Evolutionary conservation across 2,329 filamentous ascomycete species (phyloP), one percentile per base, ranked within the genome.

Genomic region (Hypoxylon sp.): DNA sequence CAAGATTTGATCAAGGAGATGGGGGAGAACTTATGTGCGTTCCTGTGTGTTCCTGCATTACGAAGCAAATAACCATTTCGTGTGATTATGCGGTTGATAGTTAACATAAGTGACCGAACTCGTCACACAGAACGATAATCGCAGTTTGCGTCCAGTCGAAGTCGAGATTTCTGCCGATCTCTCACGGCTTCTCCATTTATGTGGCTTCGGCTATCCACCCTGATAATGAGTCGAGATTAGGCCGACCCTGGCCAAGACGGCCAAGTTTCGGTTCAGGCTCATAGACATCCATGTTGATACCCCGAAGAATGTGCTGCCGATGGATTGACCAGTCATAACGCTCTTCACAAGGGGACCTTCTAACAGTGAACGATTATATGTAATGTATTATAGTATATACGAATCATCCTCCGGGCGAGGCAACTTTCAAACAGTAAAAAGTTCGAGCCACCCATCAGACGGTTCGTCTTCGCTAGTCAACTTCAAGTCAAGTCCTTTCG

Each of bases 151-250:
- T 57, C 65, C 65, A 60, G 60, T 57, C 58, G 6, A 45, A 65
- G 65, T 52, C 45, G 34, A 46, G 38, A 55, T 19, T 19, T 45
- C 1, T 60, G 68, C 56, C 65, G 68, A 70, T 70, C 68, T 59
- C 61, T 65, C 48, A 58, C 61, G 45, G 43, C 28, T 45, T 48
- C 56, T 57, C 65, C 68, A 70, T 68, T 63, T 65, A 65, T 65
- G 58, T 68, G 62, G 52, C 58, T 51, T 62, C 59, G 49, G 53
- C 50, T 68, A 70, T 63, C 68, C 68, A 70, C 68, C 23, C 46
- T 61, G 61, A 68, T 68, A 68, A 70, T 70, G 60, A 68, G 32
- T 70, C 48, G 68, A 70, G 61, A 68, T 70, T 70, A 70, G 48
- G 55, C 55, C 53, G 49, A 62, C 64, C 68, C 68, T 53, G 38